These are phyloP conservation scores for Symbiodinium pilosum DNA, from an alignment of 73 alveolate genomes.

Conservation along the genomic window DNA sequence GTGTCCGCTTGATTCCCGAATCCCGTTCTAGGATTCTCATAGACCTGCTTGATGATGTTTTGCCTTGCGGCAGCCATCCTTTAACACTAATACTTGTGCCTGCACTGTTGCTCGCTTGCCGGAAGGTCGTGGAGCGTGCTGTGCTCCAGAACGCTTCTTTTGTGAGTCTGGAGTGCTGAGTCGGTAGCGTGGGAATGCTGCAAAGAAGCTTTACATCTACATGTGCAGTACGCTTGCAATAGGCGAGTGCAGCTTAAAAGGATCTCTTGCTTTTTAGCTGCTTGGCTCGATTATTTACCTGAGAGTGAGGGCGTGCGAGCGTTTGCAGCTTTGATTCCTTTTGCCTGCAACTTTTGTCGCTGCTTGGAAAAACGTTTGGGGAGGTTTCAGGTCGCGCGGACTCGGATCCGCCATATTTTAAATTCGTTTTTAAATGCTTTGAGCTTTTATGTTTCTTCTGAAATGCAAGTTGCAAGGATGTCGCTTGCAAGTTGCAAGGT, in stretches of 20 bases:
- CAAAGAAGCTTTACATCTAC: neutral
- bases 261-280: neutral
- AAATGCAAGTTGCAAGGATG: neutral
- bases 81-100: neutral
- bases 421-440: neutral
- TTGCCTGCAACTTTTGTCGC: neutral
- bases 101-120: neutral
- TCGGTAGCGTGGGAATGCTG: neutral
- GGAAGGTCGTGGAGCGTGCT: neutral
- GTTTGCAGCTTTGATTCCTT: neutral
- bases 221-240: neutral
- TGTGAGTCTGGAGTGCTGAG: neutral
- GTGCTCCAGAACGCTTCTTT: neutral
- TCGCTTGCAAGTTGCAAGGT: neutral
- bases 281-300: neutral
- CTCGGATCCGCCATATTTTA: neutral
- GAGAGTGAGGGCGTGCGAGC: neutral
- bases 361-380: neutral
- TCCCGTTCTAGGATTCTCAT: neutral
- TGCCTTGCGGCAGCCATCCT: neutral
- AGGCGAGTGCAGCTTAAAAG: neutral
- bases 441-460: neutral
- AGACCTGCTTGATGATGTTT: neutral
- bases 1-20: too few relatives aligned
- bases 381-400: neutral